Evolutionary conservation across 2,329 filamentous ascomycete genomes (phyloP), one percentile per base, ranked within the genome.

Genomic region (Cordyceps farinosa): DNA sequence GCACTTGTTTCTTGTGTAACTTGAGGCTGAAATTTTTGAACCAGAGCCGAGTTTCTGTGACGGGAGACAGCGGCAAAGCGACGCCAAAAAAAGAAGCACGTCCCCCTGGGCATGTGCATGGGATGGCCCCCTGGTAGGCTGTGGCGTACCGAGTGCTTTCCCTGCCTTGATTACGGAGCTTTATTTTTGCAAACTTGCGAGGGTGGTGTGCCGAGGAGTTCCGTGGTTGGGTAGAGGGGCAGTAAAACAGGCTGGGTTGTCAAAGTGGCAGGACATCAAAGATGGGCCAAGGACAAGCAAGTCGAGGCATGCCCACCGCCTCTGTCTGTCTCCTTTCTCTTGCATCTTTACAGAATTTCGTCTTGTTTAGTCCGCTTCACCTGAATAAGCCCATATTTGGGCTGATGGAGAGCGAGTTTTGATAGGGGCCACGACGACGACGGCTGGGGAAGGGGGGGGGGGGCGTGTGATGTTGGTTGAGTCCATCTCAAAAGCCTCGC

Each of bases 401-500:
- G 30, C 48, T 10, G 6, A 22, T 27, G 50, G 22, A 22, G 22
- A 38, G 32, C 22, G 30, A 17, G 17, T 4, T 11, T n/a, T 27
- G 30, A 7, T 9, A 38, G 34, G n/a, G 10, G 52, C 9, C 27
- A n/a, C 36, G 42, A 11, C 3, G 47, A 22, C 22, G 22, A 45
- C 22, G 42, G 42, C 22, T 40, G 10, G 9, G 27, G 2, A 15
- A 10, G 13, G 10, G 10, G 22, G 1, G 4, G n/a, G 29, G 42
- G 55, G 53, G 53, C 22, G 32, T 27, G 55, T 58, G 3, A 36
- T 58, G 55, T 58, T 58, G 55, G 55, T 32, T 45, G 36, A 52
- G 36, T 44, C 34, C 29, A 17, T 38, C 32, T 50, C 32, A 29
- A 9, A 13, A 34, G 32, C 15, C 7, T 51, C 48, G 10, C 22